Percentiles rank a stretch among this genome's conserved stretches.
Evolutionary conservation across 495 filamentous ascomycete genomes (phyloP).

Genomic region (Trypethelium eluteriae): DNA sequence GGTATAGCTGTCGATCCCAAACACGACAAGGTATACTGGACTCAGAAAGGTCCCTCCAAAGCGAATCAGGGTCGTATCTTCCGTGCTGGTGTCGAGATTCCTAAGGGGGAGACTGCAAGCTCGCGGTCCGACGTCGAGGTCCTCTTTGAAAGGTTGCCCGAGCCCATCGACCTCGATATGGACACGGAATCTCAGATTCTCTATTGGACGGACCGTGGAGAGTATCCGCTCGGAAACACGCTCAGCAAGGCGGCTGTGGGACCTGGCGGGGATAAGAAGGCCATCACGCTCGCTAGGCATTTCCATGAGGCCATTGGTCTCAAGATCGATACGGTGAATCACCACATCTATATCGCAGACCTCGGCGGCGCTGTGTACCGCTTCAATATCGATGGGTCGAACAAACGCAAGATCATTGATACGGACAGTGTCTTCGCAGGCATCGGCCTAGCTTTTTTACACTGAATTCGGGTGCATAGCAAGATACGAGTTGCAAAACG

Average conservation of each 20-base stretch:
- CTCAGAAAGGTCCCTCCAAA: conserved; percentile 50
- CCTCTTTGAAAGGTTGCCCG: conserved; percentile 41
- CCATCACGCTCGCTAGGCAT: conserved; percentile 12
- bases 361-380: background rate
- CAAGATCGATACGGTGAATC: background rate
- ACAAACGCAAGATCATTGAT: background rate
- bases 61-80: conserved; percentile 42
- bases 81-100: conserved; percentile 38
- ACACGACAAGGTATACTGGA: conserved; percentile 47
- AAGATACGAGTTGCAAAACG: background rate
- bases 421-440: background rate
- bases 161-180: conserved; percentile 50
- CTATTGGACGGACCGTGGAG: conserved; percentile 53
- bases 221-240: conserved; percentile 43
- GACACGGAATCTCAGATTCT: conserved; percentile 36
- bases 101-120: conserved; percentile 23
- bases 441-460: background rate
- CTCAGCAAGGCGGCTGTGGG: conserved; percentile 32
- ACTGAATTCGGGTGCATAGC: background rate
- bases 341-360: background rate
- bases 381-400: background rate
- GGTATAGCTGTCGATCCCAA: conserved; percentile 41
- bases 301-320: conserved; percentile 12
- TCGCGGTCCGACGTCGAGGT: conserved; percentile 39
- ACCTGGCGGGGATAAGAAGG: background rate